Evolutionary conservation across 2,329 filamentous ascomycete species (phyloP).

Genomic region (Coniochaeta ligniaria): DNA sequence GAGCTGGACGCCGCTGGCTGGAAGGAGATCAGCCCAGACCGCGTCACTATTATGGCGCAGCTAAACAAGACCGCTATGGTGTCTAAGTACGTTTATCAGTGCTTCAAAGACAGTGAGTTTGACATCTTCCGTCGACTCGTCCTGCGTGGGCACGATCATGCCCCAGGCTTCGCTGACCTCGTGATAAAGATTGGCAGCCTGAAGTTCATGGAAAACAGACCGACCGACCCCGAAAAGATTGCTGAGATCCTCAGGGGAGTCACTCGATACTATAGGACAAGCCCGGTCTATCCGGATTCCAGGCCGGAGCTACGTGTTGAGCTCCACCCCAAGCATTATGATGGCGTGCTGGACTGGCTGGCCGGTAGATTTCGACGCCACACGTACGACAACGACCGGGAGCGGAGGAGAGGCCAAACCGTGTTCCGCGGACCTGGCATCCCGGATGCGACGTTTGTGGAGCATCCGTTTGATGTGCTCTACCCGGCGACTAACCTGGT

Average conservation of each 20-base stretch:
- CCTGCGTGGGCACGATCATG: background rate
- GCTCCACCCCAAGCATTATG: background rate
- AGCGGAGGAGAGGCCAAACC: background rate
- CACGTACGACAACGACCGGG: background rate
- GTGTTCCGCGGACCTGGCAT: background rate
- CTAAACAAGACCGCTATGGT: background rate
- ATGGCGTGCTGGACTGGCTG: background rate
- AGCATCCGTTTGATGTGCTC: background rate
- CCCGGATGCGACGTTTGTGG: background rate
- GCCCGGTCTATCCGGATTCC: background rate
- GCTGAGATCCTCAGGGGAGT: background rate
- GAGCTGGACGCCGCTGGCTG: no score
- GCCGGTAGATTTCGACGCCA: background rate
- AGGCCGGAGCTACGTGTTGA: background rate
- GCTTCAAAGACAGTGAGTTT: background rate
- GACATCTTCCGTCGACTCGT: background rate
- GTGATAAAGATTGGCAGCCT: background rate
- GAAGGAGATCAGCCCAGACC: no score
- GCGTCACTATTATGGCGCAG: background rate
- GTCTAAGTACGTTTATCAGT: background rate
- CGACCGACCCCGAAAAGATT: background rate
- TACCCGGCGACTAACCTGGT: background rate
- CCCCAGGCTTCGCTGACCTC: background rate
- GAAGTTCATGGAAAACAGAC: background rate
- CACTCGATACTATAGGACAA: background rate